phyloP scores from a whole-genome alignment of 108 stramenopile species.

The Schizochytrium sp. region DNA sequence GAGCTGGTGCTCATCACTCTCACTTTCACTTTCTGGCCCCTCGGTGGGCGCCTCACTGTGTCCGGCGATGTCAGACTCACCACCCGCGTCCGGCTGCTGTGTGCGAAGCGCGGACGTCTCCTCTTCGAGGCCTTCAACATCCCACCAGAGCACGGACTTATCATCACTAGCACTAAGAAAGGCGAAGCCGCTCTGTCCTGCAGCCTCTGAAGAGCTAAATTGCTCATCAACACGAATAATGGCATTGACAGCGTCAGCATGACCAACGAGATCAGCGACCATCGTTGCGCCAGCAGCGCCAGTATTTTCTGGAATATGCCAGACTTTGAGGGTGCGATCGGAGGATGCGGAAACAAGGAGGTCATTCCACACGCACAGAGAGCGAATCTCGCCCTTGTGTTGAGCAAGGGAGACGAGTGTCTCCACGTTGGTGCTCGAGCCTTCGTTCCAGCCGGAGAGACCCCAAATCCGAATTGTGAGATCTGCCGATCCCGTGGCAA shows the following conservation, averaged over 20 bases:
- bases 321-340: not conserved
- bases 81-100: not conserved
- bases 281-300: not conserved
- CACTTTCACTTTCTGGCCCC: not conserved
- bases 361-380: not conserved
- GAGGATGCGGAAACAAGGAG: not conserved
- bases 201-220: not conserved
- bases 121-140: not conserved
- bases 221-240: not conserved
- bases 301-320: not conserved
- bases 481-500: not conserved
- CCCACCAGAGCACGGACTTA: not conserved
- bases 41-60: not conserved
- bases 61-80: not conserved
- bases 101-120: not conserved
- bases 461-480: not conserved
- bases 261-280: not conserved
- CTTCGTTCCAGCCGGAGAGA: not conserved
- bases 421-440: not conserved
- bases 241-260: not conserved
- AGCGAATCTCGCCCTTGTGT: not conserved
- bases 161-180: not conserved
- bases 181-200: not conserved
- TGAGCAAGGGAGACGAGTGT: not conserved
- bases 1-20: not conserved